A percentile compares a stretch with the other conserved stretches of the same genome.
Conservation (phyloP, 768 basidiomycete species). For the Suillus occidentalis region DNA sequence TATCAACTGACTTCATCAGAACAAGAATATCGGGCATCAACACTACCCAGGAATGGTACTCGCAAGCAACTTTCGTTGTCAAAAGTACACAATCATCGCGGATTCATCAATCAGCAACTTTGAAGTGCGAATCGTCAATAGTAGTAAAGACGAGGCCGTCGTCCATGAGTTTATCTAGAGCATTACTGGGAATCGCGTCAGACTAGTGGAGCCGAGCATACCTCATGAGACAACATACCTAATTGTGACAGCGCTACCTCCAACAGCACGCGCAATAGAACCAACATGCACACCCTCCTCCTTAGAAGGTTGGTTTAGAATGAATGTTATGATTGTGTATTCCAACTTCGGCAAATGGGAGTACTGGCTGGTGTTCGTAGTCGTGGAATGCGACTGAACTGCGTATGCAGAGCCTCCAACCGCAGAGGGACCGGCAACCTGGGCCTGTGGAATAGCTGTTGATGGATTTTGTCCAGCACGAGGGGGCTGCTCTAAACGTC, state of each 20-base stretch:
- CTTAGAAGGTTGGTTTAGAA: slow-evolving; percentile 44
- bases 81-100: slow-evolving; percentile 11
- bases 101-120: slow-evolving; percentile 43
- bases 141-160: slow-evolving; percentile 81
- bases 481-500: slow-evolving; percentile 29
- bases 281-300: slow-evolving; percentile 76
- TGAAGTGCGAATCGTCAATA: slow-evolving; percentile 79
- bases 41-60: slow-evolving; percentile 6
- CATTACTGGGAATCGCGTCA: slow-evolving; percentile 47
- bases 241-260: slow-evolving; percentile 56
- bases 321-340: slow-evolving; percentile 64
- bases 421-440: slow-evolving; percentile 3
- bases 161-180: slow-evolving; percentile 75
- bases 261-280: slow-evolving; percentile 66
- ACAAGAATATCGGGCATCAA: not conserved
- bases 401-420: slow-evolving; percentile 44
- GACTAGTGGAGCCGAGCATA: slow-evolving; percentile 3
- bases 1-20: not conserved
- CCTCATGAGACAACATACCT: slow-evolving; percentile 44
- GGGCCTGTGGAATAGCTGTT: slow-evolving; percentile 11
- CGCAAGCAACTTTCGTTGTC: not conserved
- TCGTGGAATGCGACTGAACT: slow-evolving; percentile 29
- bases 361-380: slow-evolving; percentile 42
- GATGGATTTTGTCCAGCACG: slow-evolving; percentile 29
- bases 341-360: slow-evolving; percentile 59